These are phyloP conservation scores for Themeda triandra DNA, from an alignment of 176 grass and related monocot genomes.

Conservation along the genomic window DNA sequence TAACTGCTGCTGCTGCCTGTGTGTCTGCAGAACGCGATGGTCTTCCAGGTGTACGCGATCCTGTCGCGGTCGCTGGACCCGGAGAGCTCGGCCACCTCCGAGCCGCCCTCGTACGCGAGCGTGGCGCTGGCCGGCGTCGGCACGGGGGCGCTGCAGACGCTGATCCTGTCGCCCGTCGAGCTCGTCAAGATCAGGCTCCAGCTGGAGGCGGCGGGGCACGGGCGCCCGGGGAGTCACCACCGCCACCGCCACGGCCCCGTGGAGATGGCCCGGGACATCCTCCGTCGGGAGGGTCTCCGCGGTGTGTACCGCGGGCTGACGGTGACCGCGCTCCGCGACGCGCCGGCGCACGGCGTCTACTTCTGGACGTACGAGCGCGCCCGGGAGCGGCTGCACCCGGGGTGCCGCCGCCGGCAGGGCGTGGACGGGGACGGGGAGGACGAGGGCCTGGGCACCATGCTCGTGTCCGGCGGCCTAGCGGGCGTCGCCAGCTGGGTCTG, in stretches of 20 bases:
- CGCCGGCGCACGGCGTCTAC: constrained; percentile 94
- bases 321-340: constrained; percentile 82
- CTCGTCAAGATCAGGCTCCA: constrained; percentile 92
- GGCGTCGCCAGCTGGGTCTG: constrained; percentile 94
- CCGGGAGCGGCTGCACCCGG: constrained; percentile 72
- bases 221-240: background rate
- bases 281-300: constrained; percentile 52
- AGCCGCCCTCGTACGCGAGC: constrained; percentile 68
- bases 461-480: constrained; percentile 76
- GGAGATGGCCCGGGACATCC: constrained; percentile 55
- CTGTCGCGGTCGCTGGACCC: constrained; percentile 57
- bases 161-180: constrained; percentile 82
- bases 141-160: constrained; percentile 69
- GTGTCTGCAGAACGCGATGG: constrained; percentile 74
- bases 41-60: constrained; percentile 88
- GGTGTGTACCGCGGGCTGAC: constrained; percentile 78
- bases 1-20: background rate
- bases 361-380: constrained; percentile 91
- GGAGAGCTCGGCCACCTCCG: background rate
- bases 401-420: constrained; percentile 56
- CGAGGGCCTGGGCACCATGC: constrained; percentile 78
- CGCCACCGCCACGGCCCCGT: constrained; percentile 40
- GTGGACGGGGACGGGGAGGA: constrained; percentile 36
- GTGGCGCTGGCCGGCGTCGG: constrained; percentile 78
- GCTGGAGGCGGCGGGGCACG: constrained; percentile 37